These are phyloP conservation scores for Phialemonium atrogriseum DNA, from an alignment of 2,329 filamentous ascomycete species.

Conservation along the genomic window DNA sequence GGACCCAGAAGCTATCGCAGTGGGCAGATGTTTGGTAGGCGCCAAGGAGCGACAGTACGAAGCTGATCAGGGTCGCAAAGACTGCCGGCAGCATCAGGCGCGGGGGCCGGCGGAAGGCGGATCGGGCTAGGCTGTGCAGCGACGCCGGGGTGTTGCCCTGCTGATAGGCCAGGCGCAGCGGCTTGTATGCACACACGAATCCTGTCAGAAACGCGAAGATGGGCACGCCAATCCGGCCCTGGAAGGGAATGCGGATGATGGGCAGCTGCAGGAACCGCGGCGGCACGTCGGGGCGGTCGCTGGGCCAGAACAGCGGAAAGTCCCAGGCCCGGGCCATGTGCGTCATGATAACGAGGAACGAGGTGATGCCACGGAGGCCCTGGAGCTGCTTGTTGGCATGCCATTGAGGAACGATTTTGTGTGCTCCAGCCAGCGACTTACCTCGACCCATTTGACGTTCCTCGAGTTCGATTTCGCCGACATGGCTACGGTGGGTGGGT, in stretches of 20 bases:
- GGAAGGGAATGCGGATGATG: conserved; percentile 45
- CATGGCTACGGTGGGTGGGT: too few species aligned
- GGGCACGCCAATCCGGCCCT: conserved; percentile 45
- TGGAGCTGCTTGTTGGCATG: too few species aligned
- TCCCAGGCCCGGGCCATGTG: conserved; percentile 43
- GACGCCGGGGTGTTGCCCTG: conserved; percentile 33
- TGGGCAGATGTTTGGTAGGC: conserved; percentile 37
- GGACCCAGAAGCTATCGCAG: conserved; percentile 42
- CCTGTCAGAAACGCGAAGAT: conserved; percentile 49
- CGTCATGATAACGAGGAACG: conserved; percentile 42
- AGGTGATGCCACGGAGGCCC: conserved; percentile 44
- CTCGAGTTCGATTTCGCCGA: conserved; percentile 10
- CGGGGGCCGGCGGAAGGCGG: conserved; percentile 43
- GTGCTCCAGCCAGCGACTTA: conserved; percentile 6
- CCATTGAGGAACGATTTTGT: not conserved
- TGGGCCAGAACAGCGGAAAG: conserved; percentile 40
- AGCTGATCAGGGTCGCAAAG: conserved; percentile 41
- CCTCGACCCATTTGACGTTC: conserved; percentile 23
- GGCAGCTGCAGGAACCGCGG: conserved; percentile 40
- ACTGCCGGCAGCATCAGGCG: conserved; percentile 43
- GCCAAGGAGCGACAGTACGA: conserved; percentile 37
- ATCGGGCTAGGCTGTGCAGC: conserved; percentile 39
- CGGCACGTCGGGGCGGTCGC: conserved; percentile 29
- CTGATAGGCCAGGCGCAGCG: conserved; percentile 37
- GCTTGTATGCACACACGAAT: conserved; percentile 47